Evolutionary conservation across 2,329 filamentous ascomycete genomes (phyloP), one percentile per base, ranked within the genome.

Genomic region (Calonectria naviculata): DNA sequence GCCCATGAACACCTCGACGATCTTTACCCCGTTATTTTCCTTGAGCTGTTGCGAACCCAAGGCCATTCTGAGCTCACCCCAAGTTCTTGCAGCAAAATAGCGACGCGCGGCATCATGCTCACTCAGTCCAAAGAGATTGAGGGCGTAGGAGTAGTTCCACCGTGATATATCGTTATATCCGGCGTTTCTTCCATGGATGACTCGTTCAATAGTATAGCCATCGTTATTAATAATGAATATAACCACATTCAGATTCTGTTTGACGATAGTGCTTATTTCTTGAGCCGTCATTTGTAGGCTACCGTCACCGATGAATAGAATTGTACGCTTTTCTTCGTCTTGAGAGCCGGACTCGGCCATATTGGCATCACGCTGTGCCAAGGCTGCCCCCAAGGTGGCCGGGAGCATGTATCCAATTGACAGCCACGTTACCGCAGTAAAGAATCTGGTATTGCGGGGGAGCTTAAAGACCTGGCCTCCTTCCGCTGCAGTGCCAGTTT

Each of bases 281-380:
- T 93, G 92, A 0, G 87, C 90, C 0, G 91, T 93, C 82, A 93
- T 88, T 73, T 92, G 89, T 70, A 93, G 87, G 72, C 89, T 91
- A 4, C 91, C 91, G 64, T 92, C 91, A 6, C 90, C 91, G 38
- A 91, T 91, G 71, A 91, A 85, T 2, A 92, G 81, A 12, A 92
- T 84, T 0, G 19, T 24, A 9, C 49, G 28, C 41, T 44, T 21
- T 10, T 44, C 2, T 6, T 21, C 17, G 89, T 89, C 17, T 80
- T 79, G 8, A 81, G 12, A 71, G 66, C 17, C 71, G 67, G 19
- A 76, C 19, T n/a, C 70, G 72, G 21, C 74, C 56, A 42, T 74
- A 76, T 2, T 73, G 61, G 3, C 70, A 71, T 91, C 89, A 24
- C 81, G 80, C 4, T 87, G 84, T 0, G 91, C 92, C 0, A 91